Conservation (phyloP, 441 rosid species). For the Pelargonium myrrhifolium region DNA sequence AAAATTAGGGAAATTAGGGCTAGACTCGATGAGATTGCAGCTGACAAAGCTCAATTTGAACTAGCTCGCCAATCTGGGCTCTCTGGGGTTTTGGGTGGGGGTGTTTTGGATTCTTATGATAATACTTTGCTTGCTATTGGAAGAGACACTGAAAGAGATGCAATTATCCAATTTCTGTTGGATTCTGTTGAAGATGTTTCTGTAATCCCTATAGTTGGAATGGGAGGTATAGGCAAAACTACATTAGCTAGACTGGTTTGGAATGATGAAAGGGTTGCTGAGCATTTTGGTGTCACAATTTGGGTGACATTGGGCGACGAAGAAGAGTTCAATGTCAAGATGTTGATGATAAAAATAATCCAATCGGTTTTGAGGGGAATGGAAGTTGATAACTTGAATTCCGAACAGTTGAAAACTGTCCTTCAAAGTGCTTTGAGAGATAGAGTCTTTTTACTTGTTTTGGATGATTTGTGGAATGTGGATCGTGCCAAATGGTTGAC, state of each 20-base stretch:
- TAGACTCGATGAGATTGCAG: conserved; percentile 1
- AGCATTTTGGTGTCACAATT: neutral
- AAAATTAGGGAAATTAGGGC: conserved; percentile 1
- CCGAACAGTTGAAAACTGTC: neutral
- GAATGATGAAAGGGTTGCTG: conserved; percentile 1
- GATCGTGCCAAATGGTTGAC: neutral
- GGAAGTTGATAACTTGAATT: neutral
- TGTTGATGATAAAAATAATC: neutral
- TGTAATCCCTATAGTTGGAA: conserved; percentile 15
- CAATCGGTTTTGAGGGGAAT: neutral
- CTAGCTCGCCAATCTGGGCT: neutral
- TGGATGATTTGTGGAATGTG: conserved; percentile 3
- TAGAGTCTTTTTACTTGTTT: neutral
- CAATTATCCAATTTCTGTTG: neutral
- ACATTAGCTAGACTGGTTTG: neutral
- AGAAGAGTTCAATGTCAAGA: neutral
- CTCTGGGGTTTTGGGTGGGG: no score
- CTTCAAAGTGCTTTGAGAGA: neutral
- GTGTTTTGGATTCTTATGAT: no score
- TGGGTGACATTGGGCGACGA: neutral
- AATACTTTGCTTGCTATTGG: conserved; percentile 14
- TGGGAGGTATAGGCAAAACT: conserved; percentile 16
- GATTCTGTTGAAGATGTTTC: neutral
- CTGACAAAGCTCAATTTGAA: neutral
- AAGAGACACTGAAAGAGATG: conserved; percentile 5